Base-by-base conservation (phyloP, 345 rosid species). In the Aurinia saxatilis region DNA sequence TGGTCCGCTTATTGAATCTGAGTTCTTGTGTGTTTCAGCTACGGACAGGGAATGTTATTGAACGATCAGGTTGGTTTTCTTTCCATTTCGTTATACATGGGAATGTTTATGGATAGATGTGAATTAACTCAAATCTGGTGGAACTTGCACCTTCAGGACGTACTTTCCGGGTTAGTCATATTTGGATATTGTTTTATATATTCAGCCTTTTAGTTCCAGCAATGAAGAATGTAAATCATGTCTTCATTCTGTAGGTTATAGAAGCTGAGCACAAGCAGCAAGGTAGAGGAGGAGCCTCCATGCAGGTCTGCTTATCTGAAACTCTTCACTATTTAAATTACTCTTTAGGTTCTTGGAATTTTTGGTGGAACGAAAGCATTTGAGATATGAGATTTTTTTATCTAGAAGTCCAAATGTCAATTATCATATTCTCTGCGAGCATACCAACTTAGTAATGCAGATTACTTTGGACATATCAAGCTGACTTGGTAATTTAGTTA, bases 241-340 rank as follows among this genome's bases (percentile, higher is more conserved):
- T 36, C 10, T 30, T 29, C 14, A 47, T 48, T 16, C 10, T 41
- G 12, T 62, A 89, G 98, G 96, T 89, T 25, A 50, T 92, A 16
- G 88, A 81, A 31, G 79, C 83, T 10, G 91, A 83, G 74, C 98
- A 89, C 69, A 87, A 78, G 65, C 88, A 83, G 59, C 95, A 81
- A 53, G 98, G 98, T 52, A 80, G 98, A 81, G 97, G 98, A 76
- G 95, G 95, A 54, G 97, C 98, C 56, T 71, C 77, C 70, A 84
- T 92, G 65, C 95, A 82, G 93, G 96, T 88, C 27, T 34, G 50
- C 10, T 42, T 37, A 9, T 49, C 4, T 68, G 12, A 41, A 49
- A 16, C 61, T 42, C 49, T 33, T 53, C 29, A 34, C 37, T 0
- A 37, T n/a, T 25, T 25, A 4, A 21, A 49, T 33, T 44, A 47